These are phyloP conservation scores for Linanthus parryae DNA, from an alignment of 148 eudicot species.

Conservation along the genomic window DNA sequence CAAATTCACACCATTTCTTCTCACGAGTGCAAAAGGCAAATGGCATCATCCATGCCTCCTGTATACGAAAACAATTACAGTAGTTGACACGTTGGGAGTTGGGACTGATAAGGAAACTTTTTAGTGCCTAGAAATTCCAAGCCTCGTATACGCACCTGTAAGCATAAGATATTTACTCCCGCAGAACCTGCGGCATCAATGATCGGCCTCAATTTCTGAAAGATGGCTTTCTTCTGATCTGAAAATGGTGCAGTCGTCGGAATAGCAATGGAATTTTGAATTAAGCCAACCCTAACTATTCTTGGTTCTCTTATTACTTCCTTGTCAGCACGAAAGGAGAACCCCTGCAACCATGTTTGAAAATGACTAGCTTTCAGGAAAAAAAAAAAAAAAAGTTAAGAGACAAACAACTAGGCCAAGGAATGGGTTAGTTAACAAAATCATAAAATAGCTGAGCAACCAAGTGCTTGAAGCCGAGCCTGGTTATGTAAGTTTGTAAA, in stretches of 20 bases:
- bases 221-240: slow-evolving; percentile 71
- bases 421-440: too few relatives aligned
- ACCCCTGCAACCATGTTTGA: slow-evolving; percentile 59
- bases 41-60: slow-evolving; percentile 99
- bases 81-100: too few relatives aligned
- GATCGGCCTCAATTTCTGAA: slow-evolving; percentile 70
- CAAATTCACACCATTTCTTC: slow-evolving; percentile 95
- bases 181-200: slow-evolving; percentile 92
- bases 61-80: slow-evolving; percentile 16
- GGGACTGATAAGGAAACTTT: too few relatives aligned
- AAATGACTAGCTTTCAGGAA: neutral
- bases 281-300: slow-evolving; percentile 75
- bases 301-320: slow-evolving; percentile 79
- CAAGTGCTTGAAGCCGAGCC: too few relatives aligned
- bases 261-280: slow-evolving; percentile 72
- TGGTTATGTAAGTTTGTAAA: too few relatives aligned
- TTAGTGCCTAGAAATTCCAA: too few relatives aligned
- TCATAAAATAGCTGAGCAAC: too few relatives aligned
- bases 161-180: slow-evolving; percentile 84
- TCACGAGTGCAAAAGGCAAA: slow-evolving; percentile 97
- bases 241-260: slow-evolving; percentile 71
- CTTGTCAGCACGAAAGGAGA: slow-evolving; percentile 67
- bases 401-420: too few relatives aligned
- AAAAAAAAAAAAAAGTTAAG: neutral
- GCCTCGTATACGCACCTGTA: slow-evolving; percentile 50